Evolutionary conservation across 2,329 filamentous ascomycete genomes (phyloP).

Genomic region (Emmonsia crescens): DNA sequence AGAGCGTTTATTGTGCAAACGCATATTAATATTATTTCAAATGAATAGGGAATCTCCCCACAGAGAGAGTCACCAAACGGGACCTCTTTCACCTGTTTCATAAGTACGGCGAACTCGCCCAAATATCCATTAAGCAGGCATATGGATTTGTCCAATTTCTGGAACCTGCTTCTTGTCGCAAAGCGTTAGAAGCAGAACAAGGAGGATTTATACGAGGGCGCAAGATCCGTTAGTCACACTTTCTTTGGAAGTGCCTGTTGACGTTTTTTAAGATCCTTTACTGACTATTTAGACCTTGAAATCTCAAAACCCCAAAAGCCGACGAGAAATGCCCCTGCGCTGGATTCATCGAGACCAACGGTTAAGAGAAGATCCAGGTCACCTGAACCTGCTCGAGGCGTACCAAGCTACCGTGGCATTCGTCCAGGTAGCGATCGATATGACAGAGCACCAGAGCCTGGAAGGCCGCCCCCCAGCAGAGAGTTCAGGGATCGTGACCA

Average conservation of each 20-base stretch:
- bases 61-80: slow-evolving; percentile 83
- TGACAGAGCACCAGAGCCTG: slow-evolving; percentile 29
- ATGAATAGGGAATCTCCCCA: slow-evolving; percentile 81
- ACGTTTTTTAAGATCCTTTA: background rate
- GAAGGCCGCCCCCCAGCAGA: slow-evolving; percentile 31
- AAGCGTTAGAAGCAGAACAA: slow-evolving; percentile 67
- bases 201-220: slow-evolving; percentile 74
- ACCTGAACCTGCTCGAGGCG: slow-evolving; percentile 46
- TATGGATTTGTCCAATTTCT: slow-evolving; percentile 97
- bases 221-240: slow-evolving; percentile 66
- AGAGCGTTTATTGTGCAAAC: background rate
- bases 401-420: slow-evolving; percentile 20
- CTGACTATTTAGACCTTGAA: slow-evolving; percentile 58
- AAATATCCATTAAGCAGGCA: slow-evolving; percentile 92
- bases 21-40: slow-evolving; percentile 11
- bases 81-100: slow-evolving; percentile 90
- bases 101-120: slow-evolving; percentile 72
- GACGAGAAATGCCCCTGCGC: slow-evolving; percentile 42
- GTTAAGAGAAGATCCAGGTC: slow-evolving; percentile 48
- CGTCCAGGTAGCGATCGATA: slow-evolving; percentile 33
- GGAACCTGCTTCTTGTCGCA: slow-evolving; percentile 59
- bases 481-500: slow-evolving; percentile 39
- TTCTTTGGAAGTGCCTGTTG: slow-evolving; percentile 12
- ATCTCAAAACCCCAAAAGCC: slow-evolving; percentile 71
- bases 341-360: slow-evolving; percentile 18